Percentiles rank a stretch among this genome's conserved stretches.
These are phyloP conservation scores for Podaxis sp. DNA, from an alignment of 768 basidiomycete genomes.

Conservation along the genomic window DNA sequence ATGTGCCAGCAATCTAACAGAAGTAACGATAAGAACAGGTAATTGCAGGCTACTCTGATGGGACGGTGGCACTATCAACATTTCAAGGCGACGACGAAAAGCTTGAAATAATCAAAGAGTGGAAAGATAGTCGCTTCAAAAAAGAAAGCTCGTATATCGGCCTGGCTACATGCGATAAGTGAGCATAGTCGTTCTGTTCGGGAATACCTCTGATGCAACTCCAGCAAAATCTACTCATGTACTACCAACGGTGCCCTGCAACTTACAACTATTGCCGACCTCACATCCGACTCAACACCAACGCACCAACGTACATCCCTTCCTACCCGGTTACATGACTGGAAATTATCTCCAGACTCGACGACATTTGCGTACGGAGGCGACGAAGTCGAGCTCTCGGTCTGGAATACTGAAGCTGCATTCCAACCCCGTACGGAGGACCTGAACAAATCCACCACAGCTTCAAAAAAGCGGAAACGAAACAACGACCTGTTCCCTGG, in stretches of 20 bases:
- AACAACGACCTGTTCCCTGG: slow-evolving; percentile 59
- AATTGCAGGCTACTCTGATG: slow-evolving; percentile 63
- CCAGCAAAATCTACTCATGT: slow-evolving; percentile 43
- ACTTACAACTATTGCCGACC: slow-evolving; percentile 32
- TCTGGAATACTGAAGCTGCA: slow-evolving; percentile 70
- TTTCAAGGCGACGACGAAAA: slow-evolving; percentile 39
- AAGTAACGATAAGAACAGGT: slow-evolving; percentile 52
- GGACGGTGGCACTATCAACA: slow-evolving; percentile 45
- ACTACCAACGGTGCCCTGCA: slow-evolving; percentile 76
- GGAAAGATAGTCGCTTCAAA: slow-evolving; percentile 66
- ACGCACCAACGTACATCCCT: slow-evolving; percentile 34
- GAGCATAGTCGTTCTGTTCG: slow-evolving; percentile 20
- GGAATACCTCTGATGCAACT: not conserved
- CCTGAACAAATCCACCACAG: slow-evolving; percentile 14
- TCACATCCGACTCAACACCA: slow-evolving; percentile 8
- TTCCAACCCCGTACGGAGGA: slow-evolving; percentile 36
- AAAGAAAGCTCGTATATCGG: slow-evolving; percentile 60
- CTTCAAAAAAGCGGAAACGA: slow-evolving; percentile 59
- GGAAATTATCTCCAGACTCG: slow-evolving; percentile 55
- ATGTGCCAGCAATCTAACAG: slow-evolving; percentile 10
- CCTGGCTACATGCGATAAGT: slow-evolving; percentile 52
- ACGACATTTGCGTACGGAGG: slow-evolving; percentile 78
- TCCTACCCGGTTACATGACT: slow-evolving; percentile 68
- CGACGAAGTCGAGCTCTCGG: slow-evolving; percentile 80
- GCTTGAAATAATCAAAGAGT: slow-evolving; percentile 43